Percentiles rank a stretch among this genome's conserved stretches.
These are phyloP conservation scores for Cadophora sp. DNA, from an alignment of 2,329 filamentous ascomycete genomes.

Conservation along the genomic window DNA sequence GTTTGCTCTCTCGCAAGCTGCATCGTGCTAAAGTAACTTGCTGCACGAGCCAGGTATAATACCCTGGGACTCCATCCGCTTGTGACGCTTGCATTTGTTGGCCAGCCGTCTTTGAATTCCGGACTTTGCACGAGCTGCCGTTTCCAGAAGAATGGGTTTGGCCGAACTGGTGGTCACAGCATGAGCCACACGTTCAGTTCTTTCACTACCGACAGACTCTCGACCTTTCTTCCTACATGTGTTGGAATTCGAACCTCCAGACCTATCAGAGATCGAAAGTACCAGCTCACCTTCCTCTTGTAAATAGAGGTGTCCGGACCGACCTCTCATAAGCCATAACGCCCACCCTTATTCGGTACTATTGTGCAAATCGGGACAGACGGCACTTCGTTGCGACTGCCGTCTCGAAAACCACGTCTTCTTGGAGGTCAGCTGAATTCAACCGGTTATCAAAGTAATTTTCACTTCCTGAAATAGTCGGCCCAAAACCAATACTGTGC, in stretches of 20 bases:
- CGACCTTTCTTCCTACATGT: conserved; percentile 27
- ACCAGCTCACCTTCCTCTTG: conserved; percentile 29
- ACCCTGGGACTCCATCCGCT: conserved; percentile 36
- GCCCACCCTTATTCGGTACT: conserved; percentile 27
- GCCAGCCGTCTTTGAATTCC: conserved; percentile 34
- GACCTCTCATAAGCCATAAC: conserved; percentile 26
- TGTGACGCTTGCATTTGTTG: conserved; percentile 32
- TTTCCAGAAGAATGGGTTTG: conserved; percentile 44
- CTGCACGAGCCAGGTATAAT: conserved; percentile 37
- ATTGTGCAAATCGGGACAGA: conserved; percentile 34
- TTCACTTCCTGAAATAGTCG: conserved; percentile 36
- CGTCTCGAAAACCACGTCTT: conserved; percentile 31
- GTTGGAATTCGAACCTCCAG: conserved; percentile 22
- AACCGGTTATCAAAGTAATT: conserved; percentile 32
- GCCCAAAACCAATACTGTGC: conserved; percentile 37
- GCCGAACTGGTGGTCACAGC: conserved; percentile 39
- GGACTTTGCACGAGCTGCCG: conserved; percentile 38
- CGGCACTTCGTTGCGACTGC: conserved; percentile 40
- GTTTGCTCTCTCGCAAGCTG: conserved; percentile 29
- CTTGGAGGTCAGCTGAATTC: conserved; percentile 36
- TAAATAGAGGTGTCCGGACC: conserved; percentile 18
- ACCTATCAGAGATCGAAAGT: conserved; percentile 32
- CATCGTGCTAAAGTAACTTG: conserved; percentile 31
- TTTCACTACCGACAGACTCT: conserved; percentile 36
- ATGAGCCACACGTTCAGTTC: conserved; percentile 41